phyloP scores from a whole-genome alignment of 225 moss, liverwort and hornwort genomes.

The Pleurozium schreberi region DNA sequence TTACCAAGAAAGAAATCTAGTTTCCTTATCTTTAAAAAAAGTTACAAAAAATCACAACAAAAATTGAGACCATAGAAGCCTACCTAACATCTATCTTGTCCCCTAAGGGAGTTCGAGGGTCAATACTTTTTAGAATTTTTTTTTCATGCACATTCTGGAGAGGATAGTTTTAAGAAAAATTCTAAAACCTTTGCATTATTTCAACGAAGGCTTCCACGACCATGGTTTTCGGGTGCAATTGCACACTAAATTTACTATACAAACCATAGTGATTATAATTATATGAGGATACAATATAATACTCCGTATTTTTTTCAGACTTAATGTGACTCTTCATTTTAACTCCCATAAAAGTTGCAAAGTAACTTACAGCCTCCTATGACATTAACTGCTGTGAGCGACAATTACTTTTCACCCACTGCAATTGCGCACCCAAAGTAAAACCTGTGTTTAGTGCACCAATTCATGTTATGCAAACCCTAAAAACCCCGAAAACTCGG shows the following conservation, averaged over 20 bases:
- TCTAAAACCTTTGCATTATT: not conserved
- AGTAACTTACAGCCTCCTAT: not conserved
- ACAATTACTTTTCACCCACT: not conserved
- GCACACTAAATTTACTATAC: not conserved
- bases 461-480: not conserved
- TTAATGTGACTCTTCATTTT: not conserved
- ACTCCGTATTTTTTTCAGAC: not conserved
- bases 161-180: not conserved
- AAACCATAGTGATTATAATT: not conserved
- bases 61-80: too few species aligned
- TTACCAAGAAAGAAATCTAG: fast-evolving
- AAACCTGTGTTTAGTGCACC: not conserved
- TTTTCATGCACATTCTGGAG: too few species aligned
- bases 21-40: not conserved
- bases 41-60: not conserved
- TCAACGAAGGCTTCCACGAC: not conserved
- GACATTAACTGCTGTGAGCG: not conserved
- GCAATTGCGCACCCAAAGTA: not conserved
- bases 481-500: fast-evolving
- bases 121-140: not conserved
- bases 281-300: not conserved
- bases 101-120: fast-evolving
- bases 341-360: not conserved
- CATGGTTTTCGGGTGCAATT: not conserved
- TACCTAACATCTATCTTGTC: not conserved